Base-by-base conservation (phyloP, 163 green algal species). In the Scenedesmus sp. region DNA sequence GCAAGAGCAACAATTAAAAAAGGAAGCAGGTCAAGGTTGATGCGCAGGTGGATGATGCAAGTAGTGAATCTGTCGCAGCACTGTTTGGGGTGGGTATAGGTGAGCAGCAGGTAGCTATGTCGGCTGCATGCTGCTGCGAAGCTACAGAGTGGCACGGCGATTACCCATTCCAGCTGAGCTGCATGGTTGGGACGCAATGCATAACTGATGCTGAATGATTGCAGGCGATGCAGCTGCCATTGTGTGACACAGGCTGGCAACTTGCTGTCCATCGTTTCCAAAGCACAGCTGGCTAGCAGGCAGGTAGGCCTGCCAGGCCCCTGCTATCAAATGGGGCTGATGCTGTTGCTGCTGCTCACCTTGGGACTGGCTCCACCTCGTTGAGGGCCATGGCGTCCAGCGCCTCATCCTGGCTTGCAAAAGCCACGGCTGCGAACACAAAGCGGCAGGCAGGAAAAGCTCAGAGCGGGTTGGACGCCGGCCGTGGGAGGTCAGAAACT, bases 331-430 rank as follows among this genome's bases (percentile, higher is more conserved):
- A 46, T 84, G 77, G 8, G 26, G 77, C 77, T 79, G 67, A 2
- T 79, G 67, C 20, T 79, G 70, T 23, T 79, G 70, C 77, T 84
- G 46, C 77, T 84, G 12, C 77, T 52, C 55, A 90, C 86, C 86
- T 90, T 16, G 86, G 86, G 59, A 88, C 57, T n/a, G 66, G 10
- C 86, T 90, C 18, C 67, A 84, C 10, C 2, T 90, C 52, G 34
- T 59, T 7, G 54, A 79, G 70, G 18, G 70, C 70, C 70, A 79
- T 79, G 70, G 23, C 84, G 86, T 90, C 86, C 66, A 90, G 18
- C 4, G 86, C 86, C 52, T 90, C 62, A 15, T 90, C 86, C 12
- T 84, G 66, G 20, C 67, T 52, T 10, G 83, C 83, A 23, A n/a
- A 26, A 23, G 83, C 57, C 23, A 88, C 83, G n/a, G 56, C 83